Conservation (phyloP, 305 asterid genomes). For the Ruellia speciosa region DNA sequence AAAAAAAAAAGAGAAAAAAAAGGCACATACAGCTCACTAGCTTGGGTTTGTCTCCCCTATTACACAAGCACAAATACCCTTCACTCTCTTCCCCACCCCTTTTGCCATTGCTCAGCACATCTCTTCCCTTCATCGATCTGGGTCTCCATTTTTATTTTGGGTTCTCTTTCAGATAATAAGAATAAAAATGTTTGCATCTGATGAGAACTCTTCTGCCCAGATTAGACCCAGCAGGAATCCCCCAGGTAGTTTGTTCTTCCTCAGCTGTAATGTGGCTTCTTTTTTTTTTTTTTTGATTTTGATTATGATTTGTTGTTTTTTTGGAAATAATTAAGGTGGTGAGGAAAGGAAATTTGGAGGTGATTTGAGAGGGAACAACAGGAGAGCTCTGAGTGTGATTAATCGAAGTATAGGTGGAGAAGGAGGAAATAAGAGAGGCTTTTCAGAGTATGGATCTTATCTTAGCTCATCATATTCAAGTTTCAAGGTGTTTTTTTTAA, state of each 20-base stretch:
- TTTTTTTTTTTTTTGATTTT: background rate
- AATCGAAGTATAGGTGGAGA: conserved; percentile 50
- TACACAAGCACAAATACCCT: conserved; percentile 56
- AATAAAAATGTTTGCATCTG: conserved; percentile 37
- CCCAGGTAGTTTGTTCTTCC: conserved; percentile 37
- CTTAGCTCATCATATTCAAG: background rate
- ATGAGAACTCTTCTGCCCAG: conserved; percentile 43
- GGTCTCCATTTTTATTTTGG: conserved; percentile 7
- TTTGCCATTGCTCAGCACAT: conserved; percentile 17
- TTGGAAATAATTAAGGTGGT: conserved; percentile 36
- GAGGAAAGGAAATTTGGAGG: conserved; percentile 52
- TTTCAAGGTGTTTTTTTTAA: background rate
- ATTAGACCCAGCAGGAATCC: conserved; percentile 32
- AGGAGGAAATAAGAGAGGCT: conserved; percentile 54
- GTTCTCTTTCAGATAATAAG: conserved; percentile 15
- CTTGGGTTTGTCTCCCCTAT: conserved; percentile 4
- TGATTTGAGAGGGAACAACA: conserved; percentile 47
- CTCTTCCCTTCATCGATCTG: background rate
- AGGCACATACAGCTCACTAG: conserved; percentile 13
- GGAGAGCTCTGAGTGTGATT: conserved; percentile 59
- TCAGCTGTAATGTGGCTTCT: conserved; percentile 1
- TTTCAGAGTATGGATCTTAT: conserved; percentile 48
- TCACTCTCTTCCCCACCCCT: conserved; percentile 17
- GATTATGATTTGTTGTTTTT: background rate
- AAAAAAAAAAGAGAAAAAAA: conserved; percentile 5